A percentile compares a stretch with the other conserved stretches of the same genome.
Conservation (phyloP, 352 stramenopile species). For the Phytophthora boehmeriae region DNA sequence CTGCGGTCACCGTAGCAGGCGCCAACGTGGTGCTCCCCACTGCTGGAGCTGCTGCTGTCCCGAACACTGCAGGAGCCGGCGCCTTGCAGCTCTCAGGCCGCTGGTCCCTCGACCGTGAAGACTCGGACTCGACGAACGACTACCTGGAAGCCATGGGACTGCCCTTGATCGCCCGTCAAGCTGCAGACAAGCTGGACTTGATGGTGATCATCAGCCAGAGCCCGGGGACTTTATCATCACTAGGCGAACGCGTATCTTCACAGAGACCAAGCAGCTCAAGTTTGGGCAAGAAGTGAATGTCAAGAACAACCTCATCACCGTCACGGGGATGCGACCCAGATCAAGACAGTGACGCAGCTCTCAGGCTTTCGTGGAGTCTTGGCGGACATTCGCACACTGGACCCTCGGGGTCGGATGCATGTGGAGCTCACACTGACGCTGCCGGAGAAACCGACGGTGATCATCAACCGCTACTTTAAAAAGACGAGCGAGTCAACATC, state of each 20-base stretch:
- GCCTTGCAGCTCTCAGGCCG: slow-evolving; percentile 83
- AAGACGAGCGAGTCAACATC: slow-evolving; percentile 89
- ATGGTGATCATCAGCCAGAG: slow-evolving; percentile 91
- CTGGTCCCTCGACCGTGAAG: slow-evolving; percentile 85
- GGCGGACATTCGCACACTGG: slow-evolving; percentile 73
- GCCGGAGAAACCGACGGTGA: slow-evolving; percentile 72
- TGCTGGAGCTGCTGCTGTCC: slow-evolving; percentile 36
- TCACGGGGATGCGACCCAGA: slow-evolving; percentile 74
- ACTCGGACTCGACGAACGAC: slow-evolving; percentile 91
- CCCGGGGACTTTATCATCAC: slow-evolving; percentile 88
- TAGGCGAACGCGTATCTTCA: slow-evolving; percentile 89
- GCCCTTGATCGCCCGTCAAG: slow-evolving; percentile 85
- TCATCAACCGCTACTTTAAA: slow-evolving; percentile 88
- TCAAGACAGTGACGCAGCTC: slow-evolving; percentile 84
- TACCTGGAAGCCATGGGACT: slow-evolving; percentile 90
- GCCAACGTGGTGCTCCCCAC: slow-evolving; percentile 32
- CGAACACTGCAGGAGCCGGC: slow-evolving; percentile 75
- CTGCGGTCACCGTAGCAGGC: slow-evolving; percentile 40
- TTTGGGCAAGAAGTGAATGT: slow-evolving; percentile 89
- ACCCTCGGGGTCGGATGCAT: slow-evolving; percentile 81
- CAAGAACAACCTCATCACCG: slow-evolving; percentile 88
- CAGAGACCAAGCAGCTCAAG: slow-evolving; percentile 88
- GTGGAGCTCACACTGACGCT: slow-evolving; percentile 81
- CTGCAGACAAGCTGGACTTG: slow-evolving; percentile 87
- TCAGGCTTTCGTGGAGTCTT: slow-evolving; percentile 80